These are phyloP conservation scores for Sporobolomyces phaffii DNA, from an alignment of 768 basidiomycete species.

Conservation along the genomic window DNA sequence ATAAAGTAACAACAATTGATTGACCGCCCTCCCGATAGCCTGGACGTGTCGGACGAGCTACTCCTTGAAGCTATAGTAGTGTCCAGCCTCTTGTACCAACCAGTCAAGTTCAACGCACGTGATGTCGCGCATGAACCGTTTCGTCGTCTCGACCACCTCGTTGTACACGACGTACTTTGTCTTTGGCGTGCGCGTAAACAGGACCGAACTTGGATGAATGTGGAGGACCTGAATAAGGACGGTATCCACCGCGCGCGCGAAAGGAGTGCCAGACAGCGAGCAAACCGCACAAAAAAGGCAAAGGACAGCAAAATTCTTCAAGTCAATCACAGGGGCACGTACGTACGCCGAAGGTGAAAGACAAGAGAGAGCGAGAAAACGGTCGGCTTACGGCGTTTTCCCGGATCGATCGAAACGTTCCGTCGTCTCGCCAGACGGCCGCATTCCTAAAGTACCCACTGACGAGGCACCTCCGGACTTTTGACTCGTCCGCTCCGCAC, in stretches of 20 bases:
- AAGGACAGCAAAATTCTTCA: too few relatives aligned
- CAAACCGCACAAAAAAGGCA: too few relatives aligned
- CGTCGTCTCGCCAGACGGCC: conserved; percentile 83
- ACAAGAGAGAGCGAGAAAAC: background rate
- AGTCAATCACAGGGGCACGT: too few relatives aligned
- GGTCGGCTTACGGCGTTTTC: conserved; percentile 64
- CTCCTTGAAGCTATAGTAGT: conserved; percentile 26
- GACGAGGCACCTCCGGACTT: conserved; percentile 79
- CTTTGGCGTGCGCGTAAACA: conserved; percentile 85
- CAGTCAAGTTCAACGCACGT: conserved; percentile 96
- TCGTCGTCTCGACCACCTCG: conserved; percentile 76
- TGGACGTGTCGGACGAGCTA: too few relatives aligned
- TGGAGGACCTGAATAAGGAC: conserved; percentile 84
- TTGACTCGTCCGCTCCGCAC: conserved; percentile 74
- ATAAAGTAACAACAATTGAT: too few relatives aligned
- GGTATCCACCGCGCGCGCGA: too few relatives aligned
- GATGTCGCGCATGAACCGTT: conserved; percentile 83
- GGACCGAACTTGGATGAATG: conserved; percentile 86
- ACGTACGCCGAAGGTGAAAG: too few relatives aligned
- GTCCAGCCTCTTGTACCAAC: conserved; percentile 53
- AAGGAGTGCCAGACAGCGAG: too few relatives aligned
- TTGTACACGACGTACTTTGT: conserved; percentile 76
- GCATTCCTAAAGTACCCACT: conserved; percentile 92
- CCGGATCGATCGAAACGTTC: conserved; percentile 81
- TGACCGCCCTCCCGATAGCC: too few relatives aligned